Evolutionary conservation across 768 basidiomycete species (phyloP).

Genomic region (Collybiopsis confluens): DNA sequence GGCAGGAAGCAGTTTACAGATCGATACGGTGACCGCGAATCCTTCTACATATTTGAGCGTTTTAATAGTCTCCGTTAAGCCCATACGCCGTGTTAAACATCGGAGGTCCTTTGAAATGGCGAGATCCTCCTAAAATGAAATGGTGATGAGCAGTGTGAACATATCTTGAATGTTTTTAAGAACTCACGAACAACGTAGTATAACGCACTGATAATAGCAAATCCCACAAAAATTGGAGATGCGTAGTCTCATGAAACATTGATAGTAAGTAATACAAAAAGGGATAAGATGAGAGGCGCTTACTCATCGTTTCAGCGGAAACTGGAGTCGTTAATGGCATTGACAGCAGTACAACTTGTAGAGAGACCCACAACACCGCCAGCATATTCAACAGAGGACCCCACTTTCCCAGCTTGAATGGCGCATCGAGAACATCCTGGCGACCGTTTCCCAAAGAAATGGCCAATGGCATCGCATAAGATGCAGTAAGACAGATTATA

Average conservation of each 20-base stretch:
- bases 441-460: slow-evolving; percentile 46
- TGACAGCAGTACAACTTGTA: neutral
- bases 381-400: slow-evolving; percentile 44
- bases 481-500: slow-evolving; percentile 60
- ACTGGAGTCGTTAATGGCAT: neutral
- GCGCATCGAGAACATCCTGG: slow-evolving; percentile 41
- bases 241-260: neutral
- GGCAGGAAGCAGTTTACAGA: too few relatives aligned
- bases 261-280: neutral
- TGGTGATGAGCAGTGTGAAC: neutral
- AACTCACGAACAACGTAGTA: neutral
- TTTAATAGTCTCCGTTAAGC: too few relatives aligned
- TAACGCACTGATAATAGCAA: neutral
- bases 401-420: slow-evolving; percentile 42
- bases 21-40: too few relatives aligned
- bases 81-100: neutral
- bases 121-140: neutral
- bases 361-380: slow-evolving; percentile 31
- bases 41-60: too few relatives aligned
- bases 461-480: slow-evolving; percentile 59
- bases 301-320: neutral
- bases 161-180: neutral
- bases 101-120: neutral
- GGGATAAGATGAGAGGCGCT: neutral
- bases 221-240: neutral